A percentile compares a stretch with the other conserved stretches of the same genome.
Evolutionary conservation across 495 filamentous ascomycete genomes (phyloP).

Genomic region (Hypoxylon trugodes): DNA sequence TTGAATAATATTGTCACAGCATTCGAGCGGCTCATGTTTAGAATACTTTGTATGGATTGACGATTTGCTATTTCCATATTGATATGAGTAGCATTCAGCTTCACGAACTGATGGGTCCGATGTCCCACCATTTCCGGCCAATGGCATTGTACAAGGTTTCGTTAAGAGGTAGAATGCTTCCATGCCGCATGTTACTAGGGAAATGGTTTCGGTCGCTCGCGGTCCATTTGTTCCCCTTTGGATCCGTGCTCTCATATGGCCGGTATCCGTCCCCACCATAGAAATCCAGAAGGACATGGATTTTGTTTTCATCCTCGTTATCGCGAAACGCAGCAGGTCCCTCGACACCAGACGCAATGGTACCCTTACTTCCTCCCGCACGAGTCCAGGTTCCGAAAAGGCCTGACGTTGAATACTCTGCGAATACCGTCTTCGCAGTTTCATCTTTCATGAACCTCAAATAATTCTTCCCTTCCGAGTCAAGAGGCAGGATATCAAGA

Average conservation of each 20-base stretch:
- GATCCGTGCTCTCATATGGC: slow-evolving; percentile 55
- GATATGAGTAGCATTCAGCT: too few species aligned
- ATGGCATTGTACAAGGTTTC: slow-evolving; percentile 51
- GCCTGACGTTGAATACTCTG: slow-evolving; percentile 54
- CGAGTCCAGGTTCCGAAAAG: slow-evolving; percentile 63
- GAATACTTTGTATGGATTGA: too few species aligned
- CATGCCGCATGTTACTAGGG: slow-evolving; percentile 59
- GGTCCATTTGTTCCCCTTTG: slow-evolving; percentile 54
- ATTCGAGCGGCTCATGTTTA: too few species aligned
- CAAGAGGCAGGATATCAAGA: slow-evolving; percentile 51
- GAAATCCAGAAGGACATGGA: slow-evolving; percentile 59
- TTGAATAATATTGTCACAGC: too few species aligned
- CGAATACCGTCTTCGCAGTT: slow-evolving; percentile 58
- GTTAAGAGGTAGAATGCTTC: slow-evolving; percentile 57
- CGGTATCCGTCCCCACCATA: slow-evolving; percentile 61
- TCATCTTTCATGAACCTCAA: slow-evolving; percentile 64
- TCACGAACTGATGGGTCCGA: too few species aligned
- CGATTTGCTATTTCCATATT: too few species aligned
- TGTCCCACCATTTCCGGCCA: slow-evolving; percentile 52
- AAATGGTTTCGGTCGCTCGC: slow-evolving; percentile 49
- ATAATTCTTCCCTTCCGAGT: slow-evolving; percentile 45
- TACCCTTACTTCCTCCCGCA: slow-evolving; percentile 50
- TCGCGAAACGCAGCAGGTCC: slow-evolving; percentile 60
- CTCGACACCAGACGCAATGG: slow-evolving; percentile 57
- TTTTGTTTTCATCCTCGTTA: slow-evolving; percentile 51